Percentiles rank a stretch among this genome's conserved stretches.
Conservation (phyloP, 2,329 filamentous ascomycete species). For the Aspergillus eucalypticola region DNA sequence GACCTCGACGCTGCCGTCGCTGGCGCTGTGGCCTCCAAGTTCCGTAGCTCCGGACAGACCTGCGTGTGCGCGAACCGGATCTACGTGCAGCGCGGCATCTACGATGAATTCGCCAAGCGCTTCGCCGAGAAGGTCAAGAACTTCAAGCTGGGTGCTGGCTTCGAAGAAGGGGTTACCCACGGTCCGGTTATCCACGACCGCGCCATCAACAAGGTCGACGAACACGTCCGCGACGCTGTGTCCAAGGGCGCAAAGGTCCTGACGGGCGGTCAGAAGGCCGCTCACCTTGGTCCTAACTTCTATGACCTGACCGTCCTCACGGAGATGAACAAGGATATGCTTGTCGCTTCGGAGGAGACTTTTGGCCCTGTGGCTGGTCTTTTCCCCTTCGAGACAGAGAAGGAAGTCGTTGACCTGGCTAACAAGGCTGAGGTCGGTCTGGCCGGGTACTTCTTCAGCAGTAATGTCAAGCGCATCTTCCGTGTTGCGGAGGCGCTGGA, state of each 20-base stretch:
- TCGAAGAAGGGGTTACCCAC: slow-evolving; percentile 49
- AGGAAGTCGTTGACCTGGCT: slow-evolving; percentile 80
- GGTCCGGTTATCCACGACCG: slow-evolving; percentile 70
- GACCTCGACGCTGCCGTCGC: slow-evolving; percentile 81
- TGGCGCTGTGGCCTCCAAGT: slow-evolving; percentile 84
- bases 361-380: slow-evolving; percentile 92
- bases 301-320: slow-evolving; percentile 87
- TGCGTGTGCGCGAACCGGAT: slow-evolving; percentile 76
- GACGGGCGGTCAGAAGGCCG: slow-evolving; percentile 71
- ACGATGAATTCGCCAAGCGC: slow-evolving; percentile 54
- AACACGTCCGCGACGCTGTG: slow-evolving; percentile 77
- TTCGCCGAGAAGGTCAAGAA: slow-evolving; percentile 57
- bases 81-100: slow-evolving; percentile 54
- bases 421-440: slow-evolving; percentile 84
- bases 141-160: slow-evolving; percentile 51
- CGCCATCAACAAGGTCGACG: slow-evolving; percentile 75
- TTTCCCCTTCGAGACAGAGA: slow-evolving; percentile 85
- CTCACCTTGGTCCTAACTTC: slow-evolving; percentile 79
- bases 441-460: slow-evolving; percentile 89
- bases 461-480: slow-evolving; percentile 59
- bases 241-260: slow-evolving; percentile 74
- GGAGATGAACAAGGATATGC: slow-evolving; percentile 83
- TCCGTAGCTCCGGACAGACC: slow-evolving; percentile 92
- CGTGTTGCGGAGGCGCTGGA: slow-evolving; percentile 60
- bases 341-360: slow-evolving; percentile 82